Evolutionary conservation across 1,284 basidiomycete species (phyloP), one percentile per base, ranked within the genome.

Genomic region (Wallemia mellicola): DNA sequence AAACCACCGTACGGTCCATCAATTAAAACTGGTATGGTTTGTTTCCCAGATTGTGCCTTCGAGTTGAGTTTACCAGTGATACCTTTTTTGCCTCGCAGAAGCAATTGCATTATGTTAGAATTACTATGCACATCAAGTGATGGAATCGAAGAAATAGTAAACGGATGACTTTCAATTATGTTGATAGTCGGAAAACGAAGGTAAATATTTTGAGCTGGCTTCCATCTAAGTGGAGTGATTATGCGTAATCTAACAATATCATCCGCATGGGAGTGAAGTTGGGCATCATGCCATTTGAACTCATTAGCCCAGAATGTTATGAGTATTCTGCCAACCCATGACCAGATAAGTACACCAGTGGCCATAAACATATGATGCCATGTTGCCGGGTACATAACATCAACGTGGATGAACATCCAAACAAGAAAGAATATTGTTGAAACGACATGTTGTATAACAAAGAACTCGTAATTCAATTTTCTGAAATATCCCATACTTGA

Each of bases 381-480:
- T 59, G 62, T 60, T 60, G 30, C 61, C 59, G 22, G 59, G 59
- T 28, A 63, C 24, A 55, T 62, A 59, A 61, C 64, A 7, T 57
- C 7, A 27, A 60, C 57, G 14, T 63, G 62, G n/a, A 64, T 58
- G 28, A 67, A 62, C 19, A 65, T 62, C 2, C 63, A 63, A 24
- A 64, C 66, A 2, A 67, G 60, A 48, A 68, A 64, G 24, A 64
- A 54, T 22, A 66, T 60, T 1, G 63, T 61, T n/a, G 62, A 59
- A 22, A 63, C 59, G 2, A 68, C 61, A 56, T 68, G 67, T 19
- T 66, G 61, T 25, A 65, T 59, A 27, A 67, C 63, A 55, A 67
- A 68, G 25, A 68, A 63, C 58, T 67, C 65, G 63, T 68, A 68
- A 28, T 61, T 64, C 30, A 64, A 58, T 24, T 64, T 62, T 2